Evolutionary conservation across 345 rosid species (phyloP).

Genomic region (Syzygium grande): DNA sequence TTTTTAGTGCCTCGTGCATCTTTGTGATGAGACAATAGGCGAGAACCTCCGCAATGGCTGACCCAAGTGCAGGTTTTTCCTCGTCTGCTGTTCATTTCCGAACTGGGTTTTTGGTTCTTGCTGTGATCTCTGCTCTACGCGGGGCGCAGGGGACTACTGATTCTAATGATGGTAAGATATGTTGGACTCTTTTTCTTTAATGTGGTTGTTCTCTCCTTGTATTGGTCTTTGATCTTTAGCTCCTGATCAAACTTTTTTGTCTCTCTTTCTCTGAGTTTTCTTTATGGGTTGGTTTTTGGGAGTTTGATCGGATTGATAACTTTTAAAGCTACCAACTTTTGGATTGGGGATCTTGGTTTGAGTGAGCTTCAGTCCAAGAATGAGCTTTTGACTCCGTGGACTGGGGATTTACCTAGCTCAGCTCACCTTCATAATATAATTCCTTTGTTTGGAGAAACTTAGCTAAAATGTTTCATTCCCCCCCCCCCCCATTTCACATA

Average conservation of each 20-base stretch:
- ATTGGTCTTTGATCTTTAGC: not conserved
- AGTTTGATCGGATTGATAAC: not conserved
- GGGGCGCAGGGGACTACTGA: slow-evolving; percentile 29
- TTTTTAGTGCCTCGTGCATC: not conserved
- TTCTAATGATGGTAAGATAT: slow-evolving; percentile 27
- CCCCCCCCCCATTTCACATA: not conserved
- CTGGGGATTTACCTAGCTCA: not conserved
- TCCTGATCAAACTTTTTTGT: not conserved
- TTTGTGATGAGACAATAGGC: not conserved
- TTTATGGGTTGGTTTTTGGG: not conserved
- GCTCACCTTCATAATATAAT: not conserved
- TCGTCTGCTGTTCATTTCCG: not conserved
- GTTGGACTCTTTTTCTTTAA: not conserved
- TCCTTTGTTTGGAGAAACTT: not conserved
- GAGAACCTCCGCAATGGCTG: not conserved
- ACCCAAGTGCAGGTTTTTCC: not conserved
- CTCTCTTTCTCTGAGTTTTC: not conserved
- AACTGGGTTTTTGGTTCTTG: slow-evolving; percentile 4
- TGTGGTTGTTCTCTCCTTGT: not conserved
- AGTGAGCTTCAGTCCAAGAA: not conserved
- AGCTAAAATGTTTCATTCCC: not conserved
- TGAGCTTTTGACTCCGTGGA: not conserved
- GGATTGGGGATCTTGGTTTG: not conserved
- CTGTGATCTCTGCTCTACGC: slow-evolving; percentile 10
- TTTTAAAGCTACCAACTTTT: not conserved